phyloP scores from a whole-genome alignment of 768 basidiomycete species.

The Paxillus involutus region DNA sequence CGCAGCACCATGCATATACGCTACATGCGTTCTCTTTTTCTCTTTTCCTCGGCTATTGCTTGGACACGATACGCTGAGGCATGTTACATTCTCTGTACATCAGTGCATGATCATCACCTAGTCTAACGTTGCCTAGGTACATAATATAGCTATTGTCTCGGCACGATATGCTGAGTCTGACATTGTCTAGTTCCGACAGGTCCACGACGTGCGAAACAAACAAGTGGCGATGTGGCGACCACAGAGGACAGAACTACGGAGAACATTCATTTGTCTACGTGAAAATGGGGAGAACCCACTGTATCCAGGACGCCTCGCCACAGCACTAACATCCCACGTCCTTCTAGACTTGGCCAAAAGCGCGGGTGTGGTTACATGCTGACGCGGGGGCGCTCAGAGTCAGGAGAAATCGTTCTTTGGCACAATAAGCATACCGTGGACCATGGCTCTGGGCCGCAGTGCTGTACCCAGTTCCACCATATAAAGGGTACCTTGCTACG shows the following conservation, averaged over 20 bases:
- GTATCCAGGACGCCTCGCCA: too few species aligned
- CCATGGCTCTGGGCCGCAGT: not conserved
- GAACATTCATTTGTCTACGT: conserved; percentile 13
- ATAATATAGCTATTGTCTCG: too few species aligned
- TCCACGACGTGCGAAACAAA: not conserved
- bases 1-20: too few species aligned
- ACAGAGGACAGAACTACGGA: not conserved
- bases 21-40: too few species aligned
- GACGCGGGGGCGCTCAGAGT: not conserved
- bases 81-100: too few species aligned
- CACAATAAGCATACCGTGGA: conserved; percentile 1
- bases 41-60: too few species aligned
- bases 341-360: not conserved
- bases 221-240: not conserved
- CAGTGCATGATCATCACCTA: too few species aligned
- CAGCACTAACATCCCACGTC: conserved; percentile 1
- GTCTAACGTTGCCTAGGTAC: too few species aligned
- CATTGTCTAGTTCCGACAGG: too few species aligned
- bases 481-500: conserved; percentile 5
- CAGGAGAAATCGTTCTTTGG: not conserved
- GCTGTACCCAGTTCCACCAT: not conserved
- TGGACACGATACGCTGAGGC: too few species aligned
- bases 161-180: too few species aligned
- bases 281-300: too few species aligned
- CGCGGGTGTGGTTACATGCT: not conserved